phyloP scores from a whole-genome alignment of 2,329 filamentous ascomycete genomes.

The Leptosphaerulina australis region DNA sequence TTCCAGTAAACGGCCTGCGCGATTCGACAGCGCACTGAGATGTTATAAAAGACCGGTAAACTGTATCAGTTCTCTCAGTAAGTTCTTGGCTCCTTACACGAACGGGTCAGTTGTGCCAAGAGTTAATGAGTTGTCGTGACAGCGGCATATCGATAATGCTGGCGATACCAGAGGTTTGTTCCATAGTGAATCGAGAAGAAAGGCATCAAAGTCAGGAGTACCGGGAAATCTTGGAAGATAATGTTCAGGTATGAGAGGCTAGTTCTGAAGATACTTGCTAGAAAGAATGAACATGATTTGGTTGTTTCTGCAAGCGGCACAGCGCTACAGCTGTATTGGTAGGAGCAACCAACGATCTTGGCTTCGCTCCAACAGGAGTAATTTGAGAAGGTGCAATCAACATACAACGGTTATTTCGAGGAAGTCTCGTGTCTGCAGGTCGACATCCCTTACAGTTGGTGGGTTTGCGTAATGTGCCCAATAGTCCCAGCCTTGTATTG shows the following conservation, averaged over 20 bases:
- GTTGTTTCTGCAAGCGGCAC: neutral
- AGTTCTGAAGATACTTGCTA: neutral
- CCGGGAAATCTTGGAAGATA: too few relatives aligned
- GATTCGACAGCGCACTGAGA: constrained; percentile 7
- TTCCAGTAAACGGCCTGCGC: constrained; percentile 9
- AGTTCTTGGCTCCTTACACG: constrained; percentile 17
- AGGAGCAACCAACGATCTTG: neutral
- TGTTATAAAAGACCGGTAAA: constrained; percentile 15
- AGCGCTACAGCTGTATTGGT: neutral
- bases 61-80: constrained; percentile 20
- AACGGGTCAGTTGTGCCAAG: constrained; percentile 17
- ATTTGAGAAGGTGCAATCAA: too few relatives aligned
- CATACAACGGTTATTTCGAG: too few relatives aligned
- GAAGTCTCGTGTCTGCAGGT: too few relatives aligned
- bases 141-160: constrained; percentile 27
- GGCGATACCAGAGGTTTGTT: constrained; percentile 21
- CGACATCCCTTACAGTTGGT: too few relatives aligned
- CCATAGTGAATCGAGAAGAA: constrained; percentile 11
- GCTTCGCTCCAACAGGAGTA: too few relatives aligned
- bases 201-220: too few relatives aligned
- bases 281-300: neutral
- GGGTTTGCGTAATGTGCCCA: neutral
- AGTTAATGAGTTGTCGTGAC: constrained; percentile 22
- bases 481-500: neutral
- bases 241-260: too few relatives aligned